Evolutionary conservation across 371 early-diverging fungal genomes (phyloP), one percentile per base, ranked within the genome.

Genomic region (Pancytospora philotis): DNA sequence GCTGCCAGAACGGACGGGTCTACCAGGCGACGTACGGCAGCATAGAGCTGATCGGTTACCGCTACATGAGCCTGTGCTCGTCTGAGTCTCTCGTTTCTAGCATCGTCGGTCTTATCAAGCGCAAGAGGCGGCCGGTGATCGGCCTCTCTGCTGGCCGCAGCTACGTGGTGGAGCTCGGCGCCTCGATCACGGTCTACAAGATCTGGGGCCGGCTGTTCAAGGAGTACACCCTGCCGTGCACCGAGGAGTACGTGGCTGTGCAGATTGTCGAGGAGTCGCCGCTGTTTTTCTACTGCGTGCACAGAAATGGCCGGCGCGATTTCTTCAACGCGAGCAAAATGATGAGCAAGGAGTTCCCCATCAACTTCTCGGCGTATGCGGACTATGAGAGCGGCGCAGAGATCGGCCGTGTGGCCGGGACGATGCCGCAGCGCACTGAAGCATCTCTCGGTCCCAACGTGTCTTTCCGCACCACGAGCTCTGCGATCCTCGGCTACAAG

Each of bases 1-100:
- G 74, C 4, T 76, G 74, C 39, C 63, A 65, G 39, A 56, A 73
- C 60, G 73, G 73, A 51, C 56, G 57, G 57, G 66, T 73, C n/a
- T 73, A 76, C 38, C 30, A 65, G 38, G 55, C 71, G 27, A 52
- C 65, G 19, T 76, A 76, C 45, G 57, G 60, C 39, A 50, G 49
- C 38, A 32, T 68, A 38, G 62, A 58, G 53, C 38, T 67, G 1
- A 60, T 66, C 41, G 58, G 57, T 0, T 74, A 66, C 48, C 65
- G 68, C 45, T 36, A 49, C 1, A 71, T 70, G 67, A 59, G 59
- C 48, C 39, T 71, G 6, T 67, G 73, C 50, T 57, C 45, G n/a
- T 66, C 74, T 19, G 45, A 56, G 36, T 38, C 53, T 3, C 45
- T 66, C 22, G 45, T 69, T n/a, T 50, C 61, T 16, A 45, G 38